Percentiles rank a stretch among this genome's conserved stretches.
phyloP scores from a whole-genome alignment of 345 rosid species.

The Erysimum cheiranthoides region DNA sequence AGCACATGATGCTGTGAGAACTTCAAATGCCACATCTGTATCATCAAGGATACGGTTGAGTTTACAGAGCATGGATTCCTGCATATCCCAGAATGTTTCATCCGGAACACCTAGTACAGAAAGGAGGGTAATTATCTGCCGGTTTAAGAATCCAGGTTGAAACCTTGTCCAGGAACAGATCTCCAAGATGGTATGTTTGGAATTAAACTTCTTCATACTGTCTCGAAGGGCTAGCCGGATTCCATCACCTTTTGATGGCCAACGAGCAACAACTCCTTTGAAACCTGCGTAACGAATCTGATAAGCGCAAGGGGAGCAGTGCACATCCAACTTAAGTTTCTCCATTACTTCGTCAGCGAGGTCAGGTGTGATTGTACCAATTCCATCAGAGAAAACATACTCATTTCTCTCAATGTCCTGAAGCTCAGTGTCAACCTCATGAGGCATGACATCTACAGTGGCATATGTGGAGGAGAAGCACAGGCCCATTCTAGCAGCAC shows the following conservation, averaged over 20 bases:
- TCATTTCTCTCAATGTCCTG: conserved; percentile 65
- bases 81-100: conserved; percentile 79
- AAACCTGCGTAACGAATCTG: conserved; percentile 93
- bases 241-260: conserved; percentile 76
- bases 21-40: conserved; percentile 78
- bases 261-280: conserved; percentile 91
- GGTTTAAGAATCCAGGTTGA: conserved; percentile 91
- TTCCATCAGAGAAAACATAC: conserved; percentile 86
- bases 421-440: conserved; percentile 56
- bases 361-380: conserved; percentile 82
- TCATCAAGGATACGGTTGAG: conserved; percentile 71
- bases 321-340: conserved; percentile 62
- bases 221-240: conserved; percentile 65
- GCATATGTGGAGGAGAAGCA: conserved; percentile 98
- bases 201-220: conserved; percentile 79
- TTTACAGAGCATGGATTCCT: conserved; percentile 62
- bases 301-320: conserved; percentile 73
- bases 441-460: conserved; percentile 68
- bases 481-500: conserved; percentile 96
- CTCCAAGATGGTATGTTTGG: conserved; percentile 73
- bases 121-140: conserved; percentile 85
- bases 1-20: conserved; percentile 77
- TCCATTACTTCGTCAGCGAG: conserved; percentile 77
- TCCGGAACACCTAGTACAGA: conserved; percentile 70
- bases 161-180: conserved; percentile 91